A percentile compares a stretch with the other conserved stretches of the same genome.
Conservation (phyloP, 805 yeast genomes). For the Schwanniomyces pseudopolymorphus region DNA sequence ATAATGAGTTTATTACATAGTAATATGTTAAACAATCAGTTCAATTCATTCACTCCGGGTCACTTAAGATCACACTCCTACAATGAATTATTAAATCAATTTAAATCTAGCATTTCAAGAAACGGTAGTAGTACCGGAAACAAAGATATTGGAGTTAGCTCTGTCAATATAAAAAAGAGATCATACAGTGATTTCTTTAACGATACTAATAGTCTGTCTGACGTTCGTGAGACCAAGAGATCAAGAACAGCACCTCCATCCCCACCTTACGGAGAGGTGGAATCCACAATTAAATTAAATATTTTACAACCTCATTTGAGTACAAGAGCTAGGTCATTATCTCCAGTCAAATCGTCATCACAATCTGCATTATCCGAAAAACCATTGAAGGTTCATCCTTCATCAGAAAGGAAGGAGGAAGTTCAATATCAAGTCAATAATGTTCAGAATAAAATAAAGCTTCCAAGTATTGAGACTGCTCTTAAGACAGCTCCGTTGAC, state of each 20-base stretch:
- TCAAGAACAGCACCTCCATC: slow-evolving; percentile 50
- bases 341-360: slow-evolving; percentile 18
- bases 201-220: slow-evolving; percentile 6
- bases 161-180: slow-evolving; percentile 21
- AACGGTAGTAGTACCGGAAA: slow-evolving; percentile 3
- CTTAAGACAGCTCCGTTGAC: slow-evolving; percentile 21
- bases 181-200: slow-evolving; percentile 23
- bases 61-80: slow-evolving; percentile 35
- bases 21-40: slow-evolving; percentile 29
- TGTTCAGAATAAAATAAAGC: slow-evolving; percentile 8
- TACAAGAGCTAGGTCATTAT: slow-evolving; percentile 25
- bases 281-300: background rate
- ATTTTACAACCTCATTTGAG: slow-evolving; percentile 1
- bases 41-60: slow-evolving; percentile 26
- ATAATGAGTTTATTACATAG: slow-evolving; percentile 34
- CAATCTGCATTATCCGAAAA: background rate
- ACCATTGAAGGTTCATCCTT: background rate
- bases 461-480: slow-evolving; percentile 39
- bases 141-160: background rate
- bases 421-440: background rate
- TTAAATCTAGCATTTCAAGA: slow-evolving; percentile 14
- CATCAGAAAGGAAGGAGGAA: background rate
- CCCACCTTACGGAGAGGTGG: slow-evolving; percentile 21
- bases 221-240: slow-evolving; percentile 22
- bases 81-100: slow-evolving; percentile 29